Percentiles rank a stretch among this genome's conserved stretches.
These are phyloP conservation scores for Zalaria sp. DNA, from an alignment of 2,329 filamentous ascomycete species.

Conservation along the genomic window DNA sequence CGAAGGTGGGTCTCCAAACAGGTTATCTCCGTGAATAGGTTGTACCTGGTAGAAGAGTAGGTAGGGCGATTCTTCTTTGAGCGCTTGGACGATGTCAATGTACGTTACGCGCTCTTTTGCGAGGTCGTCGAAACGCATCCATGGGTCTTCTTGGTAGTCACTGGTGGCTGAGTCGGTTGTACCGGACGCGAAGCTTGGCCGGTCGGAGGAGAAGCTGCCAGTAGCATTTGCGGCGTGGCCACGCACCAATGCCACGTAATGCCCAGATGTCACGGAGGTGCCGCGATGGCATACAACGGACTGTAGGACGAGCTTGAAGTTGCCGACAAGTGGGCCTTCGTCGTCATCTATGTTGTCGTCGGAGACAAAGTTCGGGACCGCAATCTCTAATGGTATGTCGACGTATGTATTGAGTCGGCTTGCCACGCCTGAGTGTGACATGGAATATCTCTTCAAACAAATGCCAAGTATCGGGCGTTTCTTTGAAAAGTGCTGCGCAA, in stretches of 20 bases:
- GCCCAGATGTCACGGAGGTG: conserved; percentile 70
- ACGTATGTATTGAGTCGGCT: conserved; percentile 67
- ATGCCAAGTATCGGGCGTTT: conserved; percentile 79
- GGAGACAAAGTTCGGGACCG: conserved; percentile 77
- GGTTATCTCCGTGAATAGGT: conserved; percentile 51
- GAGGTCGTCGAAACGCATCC: conserved; percentile 92
- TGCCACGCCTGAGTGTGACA: conserved; percentile 54
- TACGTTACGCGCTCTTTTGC: conserved; percentile 54
- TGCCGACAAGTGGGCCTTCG: conserved; percentile 53
- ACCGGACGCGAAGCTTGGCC: conserved; percentile 22
- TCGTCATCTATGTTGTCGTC: conserved; percentile 57
- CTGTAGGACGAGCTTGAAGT: conserved; percentile 85
- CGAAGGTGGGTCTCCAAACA: conserved; percentile 11
- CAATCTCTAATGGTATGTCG: conserved; percentile 78
- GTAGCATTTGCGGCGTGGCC: conserved; percentile 39
- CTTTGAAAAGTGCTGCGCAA: conserved; percentile 75
- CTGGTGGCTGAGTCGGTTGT: conserved; percentile 16
- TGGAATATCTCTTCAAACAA: conserved; percentile 79
- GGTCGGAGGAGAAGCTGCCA: conserved; percentile 21
- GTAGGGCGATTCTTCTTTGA: conserved; percentile 84
- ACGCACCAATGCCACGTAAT: conserved; percentile 78
- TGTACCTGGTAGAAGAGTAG: conserved; percentile 91
- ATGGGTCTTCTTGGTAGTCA: conserved; percentile 58
- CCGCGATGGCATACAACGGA: conserved; percentile 89
- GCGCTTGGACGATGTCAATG: conserved; percentile 62